Conservation (phyloP, 2,329 filamentous ascomycete species). For the Blastomyces percursus region DNA sequence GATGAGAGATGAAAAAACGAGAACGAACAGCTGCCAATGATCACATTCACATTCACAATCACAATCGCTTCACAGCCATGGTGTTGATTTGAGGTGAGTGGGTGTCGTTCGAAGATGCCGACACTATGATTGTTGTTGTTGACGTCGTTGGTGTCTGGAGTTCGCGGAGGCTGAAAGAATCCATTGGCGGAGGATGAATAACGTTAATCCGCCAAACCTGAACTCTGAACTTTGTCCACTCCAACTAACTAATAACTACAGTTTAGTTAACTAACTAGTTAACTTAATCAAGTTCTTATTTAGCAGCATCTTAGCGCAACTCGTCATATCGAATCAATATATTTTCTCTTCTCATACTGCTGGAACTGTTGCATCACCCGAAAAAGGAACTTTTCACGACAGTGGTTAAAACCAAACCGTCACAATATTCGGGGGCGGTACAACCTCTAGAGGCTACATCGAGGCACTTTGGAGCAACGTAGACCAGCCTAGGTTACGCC, state of each 20-base stretch:
- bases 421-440: background rate
- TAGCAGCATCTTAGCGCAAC: background rate
- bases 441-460: background rate
- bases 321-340: background rate
- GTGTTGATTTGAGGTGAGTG: background rate
- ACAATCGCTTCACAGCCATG: background rate
- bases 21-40: background rate
- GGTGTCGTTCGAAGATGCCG: too few relatives aligned
- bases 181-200: constrained; percentile 4
- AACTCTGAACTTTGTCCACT: too few relatives aligned
- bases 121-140: background rate
- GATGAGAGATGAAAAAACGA: background rate
- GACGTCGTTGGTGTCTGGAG: background rate
- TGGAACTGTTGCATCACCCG: background rate
- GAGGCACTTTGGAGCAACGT: background rate
- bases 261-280: too few relatives aligned
- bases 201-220: constrained; percentile 1
- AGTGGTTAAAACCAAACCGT: background rate
- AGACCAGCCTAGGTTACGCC: background rate
- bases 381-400: background rate
- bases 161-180: background rate
- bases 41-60: background rate
- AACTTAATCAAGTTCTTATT: too few relatives aligned
- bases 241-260: too few relatives aligned
- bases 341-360: background rate